Evolutionary conservation across 2,329 filamentous ascomycete species (phyloP).

Genomic region (Fonsecaea monophora): DNA sequence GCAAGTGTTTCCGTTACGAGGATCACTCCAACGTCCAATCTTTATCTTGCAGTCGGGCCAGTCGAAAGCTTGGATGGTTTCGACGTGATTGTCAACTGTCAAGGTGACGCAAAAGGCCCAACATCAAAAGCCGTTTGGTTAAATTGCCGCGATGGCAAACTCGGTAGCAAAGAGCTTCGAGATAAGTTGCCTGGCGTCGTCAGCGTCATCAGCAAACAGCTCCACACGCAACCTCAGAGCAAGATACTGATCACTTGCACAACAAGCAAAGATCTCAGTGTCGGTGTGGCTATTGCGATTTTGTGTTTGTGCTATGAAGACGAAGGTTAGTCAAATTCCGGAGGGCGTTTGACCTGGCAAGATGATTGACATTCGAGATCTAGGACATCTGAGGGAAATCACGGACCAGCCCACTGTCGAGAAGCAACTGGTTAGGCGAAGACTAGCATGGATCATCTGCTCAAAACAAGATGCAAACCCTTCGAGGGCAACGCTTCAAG

Average conservation of each 20-base stretch:
- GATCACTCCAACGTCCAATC: slow-evolving; percentile 49
- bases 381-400: slow-evolving; percentile 27
- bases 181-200: slow-evolving; percentile 68
- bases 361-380: slow-evolving; percentile 12
- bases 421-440: slow-evolving; percentile 78
- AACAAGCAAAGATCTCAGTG: slow-evolving; percentile 78
- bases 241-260: slow-evolving; percentile 71
- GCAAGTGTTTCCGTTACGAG: slow-evolving; percentile 40
- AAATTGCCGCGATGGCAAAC: slow-evolving; percentile 73
- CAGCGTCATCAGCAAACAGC: slow-evolving; percentile 57
- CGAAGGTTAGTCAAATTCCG: slow-evolving; percentile 57
- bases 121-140: slow-evolving; percentile 59
- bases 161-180: slow-evolving; percentile 83
- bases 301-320: slow-evolving; percentile 76
- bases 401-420: slow-evolving; percentile 55
- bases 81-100: slow-evolving; percentile 52
- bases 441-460: slow-evolving; percentile 82
- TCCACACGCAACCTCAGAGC: slow-evolving; percentile 42
- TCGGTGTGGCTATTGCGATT: slow-evolving; percentile 77
- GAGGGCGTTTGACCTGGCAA: neutral
- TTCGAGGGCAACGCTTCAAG: slow-evolving; percentile 82
- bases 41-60: slow-evolving; percentile 43
- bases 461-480: slow-evolving; percentile 81
- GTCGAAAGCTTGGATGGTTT: slow-evolving; percentile 50
- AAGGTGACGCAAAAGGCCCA: slow-evolving; percentile 46